Base-by-base conservation (phyloP, 352 stramenopile genomes). In the Phytophthora agathidicida region DNA sequence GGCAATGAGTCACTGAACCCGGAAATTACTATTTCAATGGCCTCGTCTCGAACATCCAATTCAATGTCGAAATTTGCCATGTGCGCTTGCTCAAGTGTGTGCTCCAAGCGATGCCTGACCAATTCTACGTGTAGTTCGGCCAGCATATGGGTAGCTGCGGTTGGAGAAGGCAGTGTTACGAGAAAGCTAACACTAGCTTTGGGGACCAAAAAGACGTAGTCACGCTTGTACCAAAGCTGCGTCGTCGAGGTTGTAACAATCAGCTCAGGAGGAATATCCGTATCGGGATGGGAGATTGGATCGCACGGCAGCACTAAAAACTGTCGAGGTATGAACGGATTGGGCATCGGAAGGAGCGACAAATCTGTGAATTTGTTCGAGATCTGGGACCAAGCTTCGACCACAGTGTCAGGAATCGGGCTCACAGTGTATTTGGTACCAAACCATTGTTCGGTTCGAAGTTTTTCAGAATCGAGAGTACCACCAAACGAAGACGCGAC, bases 211-310 rank as follows among this genome's bases (percentile, higher is more conserved):
- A 96, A 96, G 19, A 47, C 74, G 17, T 51, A 33, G 32, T 92
- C 84, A 5, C 71, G 83, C 20, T 91, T 88, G 73, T 83, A 94
- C 80, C 86, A 94, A 22, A 94, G 69, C 53, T 89, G 81, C 45
- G 68, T 84, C 49, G 68, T 65, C 32, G 63, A 22, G 2, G 71
- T 81, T 23, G 53, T 58, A 31, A 60, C 36, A 9, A 77, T 65
- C 3, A 89, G 54, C 20, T 74, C 32, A 0, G 78, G 77, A 36
- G 70, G 67, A 26, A 45, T 46, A 23, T 73, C 43, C 6, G 3
- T 48, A 3, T 60, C 45, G 10, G 2, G 9, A 42, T 38, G 41
- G 20, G 6, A 23, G 7, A 28, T n/a, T 3, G 37, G 52, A 6
- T 74, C 44, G 16, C 31, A 48, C 1, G 68, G 66, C 2, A 92